Base-by-base conservation (phyloP, 2,329 filamentous ascomycete species). In the Neonectria magnoliae region DNA sequence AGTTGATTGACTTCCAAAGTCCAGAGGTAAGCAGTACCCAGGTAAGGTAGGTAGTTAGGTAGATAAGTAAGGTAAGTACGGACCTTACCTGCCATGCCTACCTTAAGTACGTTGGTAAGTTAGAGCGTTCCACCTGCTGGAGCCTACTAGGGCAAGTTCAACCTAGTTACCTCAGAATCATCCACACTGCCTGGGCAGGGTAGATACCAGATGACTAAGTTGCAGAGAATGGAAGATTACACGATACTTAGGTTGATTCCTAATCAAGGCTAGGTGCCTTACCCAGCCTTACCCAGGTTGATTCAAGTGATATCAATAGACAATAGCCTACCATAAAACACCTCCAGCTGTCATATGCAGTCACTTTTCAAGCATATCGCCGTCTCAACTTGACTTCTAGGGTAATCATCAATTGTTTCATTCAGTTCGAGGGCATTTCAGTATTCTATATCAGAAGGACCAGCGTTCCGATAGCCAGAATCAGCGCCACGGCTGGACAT, bases 401-500 rank as follows among this genome's bases (percentile, higher is more conserved):
- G 3, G n/a, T 11, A n/a, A 51, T 51, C 47, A 13, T 50, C 47
- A 22, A 8, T 2, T 18, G 8, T 4, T 2, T 18, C 13, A 42
- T 33, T 51, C 48, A 20, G 20, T 9, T 22, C 29, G 10, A n/a
- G 48, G 29, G 48, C 36, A 51, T 51, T 51, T 20, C n/a, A 10
- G n/a, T 27, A n/a, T 7, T 38, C 45, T 41, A 63, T 41, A 48
- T 48, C 25, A 63, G 48, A 48, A 63, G 31, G 13, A 62, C 54
- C 33, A 63, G 42, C 18, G 60, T 63, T 11, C 55, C 56, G 29
- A 63, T 7, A 5, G 60, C 60, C 27, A 63, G 22, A 9, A 59
- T 38, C 50, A 63, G 13, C 13, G 55, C 60, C 36, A 63, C 27
- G 4, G 55, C 45, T 5, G 60, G 60, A 31, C 31, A 63, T 36